A percentile compares a stretch with the other conserved stretches of the same genome.
Evolutionary conservation across 148 eudicot genomes (phyloP).

Genomic region (Chenopodium berlandieri): DNA sequence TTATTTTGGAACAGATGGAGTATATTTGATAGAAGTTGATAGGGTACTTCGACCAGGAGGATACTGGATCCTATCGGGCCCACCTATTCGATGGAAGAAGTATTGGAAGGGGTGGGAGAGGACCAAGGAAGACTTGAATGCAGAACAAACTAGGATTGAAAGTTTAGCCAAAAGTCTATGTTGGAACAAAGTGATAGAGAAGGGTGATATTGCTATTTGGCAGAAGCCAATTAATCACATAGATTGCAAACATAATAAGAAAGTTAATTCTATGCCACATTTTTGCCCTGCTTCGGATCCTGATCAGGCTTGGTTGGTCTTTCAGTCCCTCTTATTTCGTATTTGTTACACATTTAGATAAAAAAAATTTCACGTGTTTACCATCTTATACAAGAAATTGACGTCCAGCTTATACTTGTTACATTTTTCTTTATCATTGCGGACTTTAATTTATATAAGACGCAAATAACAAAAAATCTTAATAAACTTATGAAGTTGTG

Average conservation of each 20-base stretch:
- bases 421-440: no score
- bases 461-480: no score
- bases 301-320: constrained; percentile 66
- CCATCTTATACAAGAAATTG: no score
- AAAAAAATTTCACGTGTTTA: no score
- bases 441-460: no score
- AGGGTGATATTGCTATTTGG: constrained; percentile 74
- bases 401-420: no score
- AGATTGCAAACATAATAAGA: constrained; percentile 42
- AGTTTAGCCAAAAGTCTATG: constrained; percentile 64
- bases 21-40: constrained; percentile 71
- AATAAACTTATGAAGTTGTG: no score
- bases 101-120: constrained; percentile 77
- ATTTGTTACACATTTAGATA: no score
- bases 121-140: constrained; percentile 60
- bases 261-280: constrained; percentile 31
- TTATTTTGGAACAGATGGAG: constrained; percentile 43
- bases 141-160: constrained; percentile 68
- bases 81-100: constrained; percentile 56
- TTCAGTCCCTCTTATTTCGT: neutral
- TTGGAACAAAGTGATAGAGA: constrained; percentile 67
- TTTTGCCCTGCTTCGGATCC: constrained; percentile 61
- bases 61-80: constrained; percentile 78
- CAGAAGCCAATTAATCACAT: constrained; percentile 69
- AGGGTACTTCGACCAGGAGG: constrained; percentile 77